Percentiles rank a stretch among this genome's conserved stretches.
Conservation (phyloP, 768 basidiomycete genomes). For the Amanita polypyramis region DNA sequence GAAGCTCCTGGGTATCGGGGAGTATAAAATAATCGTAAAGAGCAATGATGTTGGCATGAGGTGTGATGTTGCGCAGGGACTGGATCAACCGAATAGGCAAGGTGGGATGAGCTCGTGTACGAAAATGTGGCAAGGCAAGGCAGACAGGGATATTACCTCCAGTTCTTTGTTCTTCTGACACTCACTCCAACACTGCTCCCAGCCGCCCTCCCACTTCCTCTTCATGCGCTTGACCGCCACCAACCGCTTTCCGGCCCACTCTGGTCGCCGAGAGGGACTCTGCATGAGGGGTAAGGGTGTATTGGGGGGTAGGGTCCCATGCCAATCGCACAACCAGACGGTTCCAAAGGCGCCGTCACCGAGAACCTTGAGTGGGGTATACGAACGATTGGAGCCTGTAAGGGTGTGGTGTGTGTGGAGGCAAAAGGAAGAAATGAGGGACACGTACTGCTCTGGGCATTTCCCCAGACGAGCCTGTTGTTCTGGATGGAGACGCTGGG, state of each 20-base stretch:
- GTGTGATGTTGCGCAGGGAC: conserved; percentile 91
- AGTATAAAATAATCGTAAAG: conserved; percentile 98
- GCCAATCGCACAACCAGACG: conserved; percentile 99
- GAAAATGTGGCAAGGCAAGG: neutral
- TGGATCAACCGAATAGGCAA: conserved; percentile 19
- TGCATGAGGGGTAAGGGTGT: conserved; percentile 92
- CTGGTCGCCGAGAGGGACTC: conserved; percentile 84
- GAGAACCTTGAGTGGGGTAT: conserved; percentile 91
- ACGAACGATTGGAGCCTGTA: conserved; percentile 76
- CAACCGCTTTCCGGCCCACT: conserved; percentile 89
- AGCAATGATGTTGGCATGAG: conserved; percentile 96
- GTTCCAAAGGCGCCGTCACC: conserved; percentile 99
- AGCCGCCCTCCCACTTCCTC: conserved; percentile 94
- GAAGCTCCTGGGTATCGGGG: conserved; percentile 92
- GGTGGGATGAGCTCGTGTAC: neutral
- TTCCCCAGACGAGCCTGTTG: conserved; percentile 63
- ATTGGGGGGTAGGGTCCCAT: conserved; percentile 87
- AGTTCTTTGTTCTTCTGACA: conserved; percentile 93
- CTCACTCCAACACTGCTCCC: conserved; percentile 99
- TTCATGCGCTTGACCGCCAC: conserved; percentile 99
- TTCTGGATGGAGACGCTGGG: conserved; percentile 68
- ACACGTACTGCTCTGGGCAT: conserved; percentile 57
- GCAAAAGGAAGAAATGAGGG: conserved; percentile 9
- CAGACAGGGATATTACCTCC: conserved; percentile 42
- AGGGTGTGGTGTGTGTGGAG: conserved; percentile 10